These are phyloP conservation scores for Mycena galericulata DNA, from an alignment of 768 basidiomycete species.

Conservation along the genomic window DNA sequence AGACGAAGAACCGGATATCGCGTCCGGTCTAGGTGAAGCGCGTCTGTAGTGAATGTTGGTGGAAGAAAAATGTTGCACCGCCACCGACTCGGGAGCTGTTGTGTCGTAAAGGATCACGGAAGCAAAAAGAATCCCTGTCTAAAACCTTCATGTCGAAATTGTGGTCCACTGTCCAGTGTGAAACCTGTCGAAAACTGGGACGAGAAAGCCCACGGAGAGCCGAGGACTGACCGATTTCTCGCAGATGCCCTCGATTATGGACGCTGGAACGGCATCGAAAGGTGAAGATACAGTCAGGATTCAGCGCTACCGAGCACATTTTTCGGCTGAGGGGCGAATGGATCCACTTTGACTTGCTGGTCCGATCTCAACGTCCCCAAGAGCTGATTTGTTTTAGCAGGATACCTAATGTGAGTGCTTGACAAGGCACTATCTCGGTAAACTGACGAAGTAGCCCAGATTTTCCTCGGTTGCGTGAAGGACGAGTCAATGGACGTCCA, in stretches of 20 bases:
- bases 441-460: constrained; percentile 3
- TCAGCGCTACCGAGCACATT: background rate
- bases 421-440: constrained; percentile 7
- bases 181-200: background rate
- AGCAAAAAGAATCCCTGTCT: background rate
- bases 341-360: background rate
- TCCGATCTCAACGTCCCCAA: constrained; percentile 15
- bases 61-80: background rate
- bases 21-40: too few species aligned
- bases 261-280: background rate
- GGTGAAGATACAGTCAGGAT: background rate
- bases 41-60: background rate
- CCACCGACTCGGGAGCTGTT: constrained; percentile 3
- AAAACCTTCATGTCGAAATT: too few species aligned
- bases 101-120: constrained; percentile 13
- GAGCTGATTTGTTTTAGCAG: background rate
- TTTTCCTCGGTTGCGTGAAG: constrained; percentile 9
- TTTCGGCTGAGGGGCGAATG: background rate
- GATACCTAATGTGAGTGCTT: constrained; percentile 14
- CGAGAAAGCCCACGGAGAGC: constrained; percentile 5
- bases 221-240: background rate
- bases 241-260: background rate
- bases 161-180: background rate
- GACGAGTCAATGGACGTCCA: background rate
- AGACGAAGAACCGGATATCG: background rate